These are phyloP conservation scores for Penicillium sp. DNA, from an alignment of 2,329 filamentous ascomycete genomes.

Conservation along the genomic window DNA sequence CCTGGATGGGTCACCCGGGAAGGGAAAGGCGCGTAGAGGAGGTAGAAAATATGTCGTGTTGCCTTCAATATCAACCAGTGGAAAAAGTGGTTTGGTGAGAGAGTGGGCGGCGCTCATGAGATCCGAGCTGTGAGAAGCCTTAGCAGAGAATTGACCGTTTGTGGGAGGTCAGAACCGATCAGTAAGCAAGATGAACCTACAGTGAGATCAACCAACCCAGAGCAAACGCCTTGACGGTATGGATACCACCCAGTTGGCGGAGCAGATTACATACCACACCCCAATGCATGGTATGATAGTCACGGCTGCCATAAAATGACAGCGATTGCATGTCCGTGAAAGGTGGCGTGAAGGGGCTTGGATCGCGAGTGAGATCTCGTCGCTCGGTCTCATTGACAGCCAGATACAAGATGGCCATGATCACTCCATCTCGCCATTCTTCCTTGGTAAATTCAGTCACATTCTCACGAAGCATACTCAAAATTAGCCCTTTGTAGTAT, in stretches of 20 bases:
- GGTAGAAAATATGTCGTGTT: neutral
- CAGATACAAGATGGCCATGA: slow-evolving; percentile 8
- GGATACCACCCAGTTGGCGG: neutral
- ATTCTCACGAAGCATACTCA: slow-evolving; percentile 5
- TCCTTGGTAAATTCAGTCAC: slow-evolving; percentile 5
- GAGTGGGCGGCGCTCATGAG: slow-evolving; percentile 5
- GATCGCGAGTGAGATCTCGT: slow-evolving; percentile 4
- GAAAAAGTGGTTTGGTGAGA: slow-evolving; percentile 7
- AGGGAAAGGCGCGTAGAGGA: neutral
- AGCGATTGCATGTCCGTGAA: slow-evolving; percentile 4
- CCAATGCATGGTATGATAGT: slow-evolving; percentile 8
- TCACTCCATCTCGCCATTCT: slow-evolving; percentile 8
- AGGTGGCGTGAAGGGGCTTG: slow-evolving; percentile 3
- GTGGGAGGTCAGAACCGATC: neutral
- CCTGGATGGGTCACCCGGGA: neutral
- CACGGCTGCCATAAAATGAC: slow-evolving; percentile 4
- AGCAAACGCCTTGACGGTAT: slow-evolving; percentile 2
- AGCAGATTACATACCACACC: neutral
- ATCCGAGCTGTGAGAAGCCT: neutral
- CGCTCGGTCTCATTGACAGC: slow-evolving; percentile 7
- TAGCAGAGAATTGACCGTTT: neutral
- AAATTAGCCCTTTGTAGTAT: slow-evolving; percentile 4
- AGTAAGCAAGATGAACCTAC: neutral
- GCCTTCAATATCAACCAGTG: slow-evolving; percentile 1
- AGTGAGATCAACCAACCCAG: slow-evolving; percentile 4